Percentiles rank a stretch among this genome's conserved stretches.
phyloP scores from a whole-genome alignment of 2,329 filamentous ascomycete species.

The Mariannaea sp. region DNA sequence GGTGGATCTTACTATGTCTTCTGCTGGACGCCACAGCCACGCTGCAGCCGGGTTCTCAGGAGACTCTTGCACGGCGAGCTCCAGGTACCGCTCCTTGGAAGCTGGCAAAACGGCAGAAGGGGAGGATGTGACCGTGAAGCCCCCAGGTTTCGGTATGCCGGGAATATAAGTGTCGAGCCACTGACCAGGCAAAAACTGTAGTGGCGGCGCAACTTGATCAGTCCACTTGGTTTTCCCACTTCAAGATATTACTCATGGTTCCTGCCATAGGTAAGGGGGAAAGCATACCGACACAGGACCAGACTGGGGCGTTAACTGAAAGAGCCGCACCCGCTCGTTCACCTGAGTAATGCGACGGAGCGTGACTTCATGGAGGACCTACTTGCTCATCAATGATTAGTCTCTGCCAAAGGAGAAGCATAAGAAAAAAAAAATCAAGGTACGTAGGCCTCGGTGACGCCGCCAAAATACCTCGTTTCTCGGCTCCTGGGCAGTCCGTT shows the following conservation, averaged over 20 bases:
- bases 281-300: slow-evolving; percentile 52
- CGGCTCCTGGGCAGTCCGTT: slow-evolving; percentile 66
- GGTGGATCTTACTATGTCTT: slow-evolving; percentile 61
- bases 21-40: slow-evolving; percentile 70
- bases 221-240: neutral
- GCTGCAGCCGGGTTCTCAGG: slow-evolving; percentile 72
- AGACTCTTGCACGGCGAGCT: slow-evolving; percentile 78
- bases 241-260: too few relatives aligned
- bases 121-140: slow-evolving; percentile 85
- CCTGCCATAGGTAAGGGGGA: too few relatives aligned
- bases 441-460: too few relatives aligned
- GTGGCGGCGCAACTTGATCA: too few relatives aligned
- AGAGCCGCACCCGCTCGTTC: slow-evolving; percentile 70
- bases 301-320: slow-evolving; percentile 64
- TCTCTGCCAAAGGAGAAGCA: too few relatives aligned
- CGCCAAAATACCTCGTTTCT: slow-evolving; percentile 60
- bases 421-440: too few relatives aligned
- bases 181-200: slow-evolving; percentile 78
- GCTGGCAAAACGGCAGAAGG: slow-evolving; percentile 59
- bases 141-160: slow-evolving; percentile 70
- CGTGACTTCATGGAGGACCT: slow-evolving; percentile 64
- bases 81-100: slow-evolving; percentile 58
- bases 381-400: neutral
- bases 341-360: slow-evolving; percentile 65
- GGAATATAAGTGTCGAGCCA: slow-evolving; percentile 87